Base-by-base conservation (phyloP, 139 green algal species). In the Picochlorum sp. region DNA sequence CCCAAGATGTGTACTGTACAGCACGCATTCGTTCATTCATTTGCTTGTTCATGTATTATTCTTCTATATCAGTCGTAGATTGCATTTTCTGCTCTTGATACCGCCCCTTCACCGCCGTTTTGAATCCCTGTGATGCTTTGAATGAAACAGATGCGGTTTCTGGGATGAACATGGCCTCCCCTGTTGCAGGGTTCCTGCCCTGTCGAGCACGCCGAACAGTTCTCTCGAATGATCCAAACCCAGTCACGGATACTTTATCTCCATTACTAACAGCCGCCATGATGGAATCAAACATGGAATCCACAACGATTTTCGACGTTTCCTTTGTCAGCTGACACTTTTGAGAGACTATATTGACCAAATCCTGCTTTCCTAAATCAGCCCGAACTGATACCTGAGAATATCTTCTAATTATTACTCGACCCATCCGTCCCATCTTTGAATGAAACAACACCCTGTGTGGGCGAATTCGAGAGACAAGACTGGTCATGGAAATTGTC, bases 121-220 rank as follows among this genome's bases (percentile, higher is more conserved):
- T 84, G 57, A 84, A 78, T 2, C 26, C 38, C 34, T 73, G 79
- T 34, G 71, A 68, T 20, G 78, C 69, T 49, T 44, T 60, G 20
- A 85, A 85, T 3, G 11, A 45, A 9, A 77, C 68, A 14, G 55
- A 59, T 5, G 51, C 56, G 8, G n/a, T 75, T 13, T 60, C 78
- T 13, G 78, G 28, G 20, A 85, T 72, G 13, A 65, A 16, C 9
- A 84, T 15, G 11, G 34, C n/a, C 21, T 59, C 68, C 13, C 74
- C 65, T 10, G 77, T 85, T 20, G 57, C 2, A 3, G 78, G 78
- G 62, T 85, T 84, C 11, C 72, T 60, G 10, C 69, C 77, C 47
- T 69, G 63, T 51, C 78, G 68, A 18, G 77, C 78, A 5, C 69
- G 45, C 21, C 69, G 59, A 7, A 21, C 4, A 4, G 56, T 58